phyloP scores from a whole-genome alignment of 2,329 filamentous ascomycete species.

The Nothopassalora personata region DNA sequence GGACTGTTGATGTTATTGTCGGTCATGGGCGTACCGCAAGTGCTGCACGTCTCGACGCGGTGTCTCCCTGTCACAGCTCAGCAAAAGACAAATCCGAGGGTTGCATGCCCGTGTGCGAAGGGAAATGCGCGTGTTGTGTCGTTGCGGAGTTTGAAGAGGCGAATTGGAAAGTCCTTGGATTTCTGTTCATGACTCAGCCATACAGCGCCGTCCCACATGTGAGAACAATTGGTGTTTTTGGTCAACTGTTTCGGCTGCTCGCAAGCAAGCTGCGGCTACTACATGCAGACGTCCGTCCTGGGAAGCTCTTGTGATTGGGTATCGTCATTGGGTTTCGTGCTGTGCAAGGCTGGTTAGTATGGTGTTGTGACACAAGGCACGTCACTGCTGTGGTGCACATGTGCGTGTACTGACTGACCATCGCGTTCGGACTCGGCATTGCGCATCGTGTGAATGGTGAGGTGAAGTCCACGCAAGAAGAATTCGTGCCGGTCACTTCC shows the following conservation, averaged over 20 bases:
- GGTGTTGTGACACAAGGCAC: background rate
- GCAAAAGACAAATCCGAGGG: background rate
- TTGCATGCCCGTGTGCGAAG: background rate
- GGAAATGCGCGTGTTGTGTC: constrained; percentile 8
- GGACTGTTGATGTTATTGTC: constrained; percentile 20
- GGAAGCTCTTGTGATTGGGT: constrained; percentile 13
- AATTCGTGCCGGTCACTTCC: background rate
- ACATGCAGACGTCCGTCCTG: constrained; percentile 9
- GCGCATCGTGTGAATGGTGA: background rate
- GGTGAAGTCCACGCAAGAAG: background rate
- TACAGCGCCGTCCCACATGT: constrained; percentile 10
- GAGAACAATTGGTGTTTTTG: constrained; percentile 2
- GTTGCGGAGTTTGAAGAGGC: constrained; percentile 6
- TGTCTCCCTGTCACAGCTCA: constrained; percentile 3
- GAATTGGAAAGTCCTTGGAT: constrained; percentile 20
- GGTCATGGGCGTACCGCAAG: constrained; percentile 23
- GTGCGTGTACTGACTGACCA: background rate
- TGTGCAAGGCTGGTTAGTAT: background rate
- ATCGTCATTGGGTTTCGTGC: constrained; percentile 8
- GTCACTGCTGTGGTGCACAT: background rate
- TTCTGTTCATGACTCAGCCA: constrained; percentile 32
- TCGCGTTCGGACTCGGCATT: background rate
- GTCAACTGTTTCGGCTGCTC: background rate
- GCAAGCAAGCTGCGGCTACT: constrained; percentile 8
- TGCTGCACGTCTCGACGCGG: constrained; percentile 20